Evolutionary conservation across 1,139 yeast species (phyloP).

Genomic region (Diutina siamensis): DNA sequence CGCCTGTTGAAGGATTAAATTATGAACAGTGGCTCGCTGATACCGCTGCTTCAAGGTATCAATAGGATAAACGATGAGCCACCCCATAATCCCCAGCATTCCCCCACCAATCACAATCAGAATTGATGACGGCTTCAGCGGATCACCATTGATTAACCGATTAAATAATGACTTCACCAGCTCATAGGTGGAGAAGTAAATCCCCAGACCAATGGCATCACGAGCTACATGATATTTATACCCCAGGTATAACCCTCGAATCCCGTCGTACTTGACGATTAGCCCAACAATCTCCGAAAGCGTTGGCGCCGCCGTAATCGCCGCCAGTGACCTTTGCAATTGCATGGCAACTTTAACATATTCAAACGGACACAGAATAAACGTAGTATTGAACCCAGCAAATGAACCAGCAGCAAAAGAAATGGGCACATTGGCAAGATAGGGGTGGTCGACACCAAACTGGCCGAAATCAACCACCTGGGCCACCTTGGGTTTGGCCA

Average conservation of each 20-base stretch:
- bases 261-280: conserved; percentile 47
- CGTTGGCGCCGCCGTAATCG: conserved; percentile 12
- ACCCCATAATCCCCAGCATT: conserved; percentile 58
- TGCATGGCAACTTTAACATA: conserved; percentile 45
- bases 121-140: conserved; percentile 20
- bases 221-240: conserved; percentile 52
- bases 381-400: conserved; percentile 55
- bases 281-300: conserved; percentile 33
- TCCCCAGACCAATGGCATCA: conserved; percentile 62
- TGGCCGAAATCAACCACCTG: conserved; percentile 3
- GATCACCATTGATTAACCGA: conserved; percentile 20
- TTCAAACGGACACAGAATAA: conserved; percentile 79
- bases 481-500: conserved; percentile 31
- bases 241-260: conserved; percentile 61
- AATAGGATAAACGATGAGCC: conserved; percentile 67
- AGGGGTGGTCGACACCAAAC: conserved; percentile 19
- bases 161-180: conserved; percentile 44
- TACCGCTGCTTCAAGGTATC: conserved; percentile 69
- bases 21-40: conserved; percentile 63
- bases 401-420: conserved; percentile 54
- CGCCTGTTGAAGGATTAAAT: conserved; percentile 41
- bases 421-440: conserved; percentile 49
- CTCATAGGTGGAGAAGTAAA: conserved; percentile 69
- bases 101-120: conserved; percentile 60
- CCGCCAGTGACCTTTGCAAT: background rate